Base-by-base conservation (phyloP, 1,284 basidiomycete genomes). In the Irpex lacteus region DNA sequence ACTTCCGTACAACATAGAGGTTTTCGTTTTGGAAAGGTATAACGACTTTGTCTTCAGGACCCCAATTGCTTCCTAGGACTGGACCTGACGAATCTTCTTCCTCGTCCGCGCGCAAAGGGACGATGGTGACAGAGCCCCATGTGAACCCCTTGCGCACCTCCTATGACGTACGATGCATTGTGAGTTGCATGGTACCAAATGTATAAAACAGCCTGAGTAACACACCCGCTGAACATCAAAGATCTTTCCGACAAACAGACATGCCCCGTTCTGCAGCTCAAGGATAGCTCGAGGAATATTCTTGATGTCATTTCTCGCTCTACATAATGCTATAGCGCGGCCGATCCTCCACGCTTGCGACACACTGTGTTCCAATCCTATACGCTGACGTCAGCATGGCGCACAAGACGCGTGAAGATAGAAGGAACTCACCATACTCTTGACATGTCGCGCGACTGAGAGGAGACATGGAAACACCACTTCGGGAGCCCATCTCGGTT, bases 1-100 rank as follows among this genome's bases (percentile, higher is more conserved):
- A 75, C 61, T 80, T 77, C 38, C 80, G 62, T 65, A 82, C 80
- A 7, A 78, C 81, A 61, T 78, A 78, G 2, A 85, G 71, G 68
- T 87, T 86, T 70, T 87, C 84, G 69, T 87, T 87, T 70, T 86
- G 83, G 76, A 87, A 86, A 2, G 84, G 83, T 56, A 86, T 82
- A 9, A 73, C 65, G 18, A 75, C 69, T 26, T 63, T 69, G 56
- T 73, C 72, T 52, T 73, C 71, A 3, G 69, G 62, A 37, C 63
- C 63, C 63, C 66, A 66, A 3, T 66, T 60, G 5, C 53, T 19
- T 11, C 65, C 65, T 21, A 67, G 61, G 8, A 66, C 53, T 18
- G 61, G 56, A 37, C 34, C 60, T 15, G 64, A 32, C 6, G 55
- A 8, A 57, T 78, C 76, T 62, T 83, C 82, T 38, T 82, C 73